These are phyloP conservation scores for Spathaspora arborariae DNA, from an alignment of 805 yeast species.

Conservation along the genomic window DNA sequence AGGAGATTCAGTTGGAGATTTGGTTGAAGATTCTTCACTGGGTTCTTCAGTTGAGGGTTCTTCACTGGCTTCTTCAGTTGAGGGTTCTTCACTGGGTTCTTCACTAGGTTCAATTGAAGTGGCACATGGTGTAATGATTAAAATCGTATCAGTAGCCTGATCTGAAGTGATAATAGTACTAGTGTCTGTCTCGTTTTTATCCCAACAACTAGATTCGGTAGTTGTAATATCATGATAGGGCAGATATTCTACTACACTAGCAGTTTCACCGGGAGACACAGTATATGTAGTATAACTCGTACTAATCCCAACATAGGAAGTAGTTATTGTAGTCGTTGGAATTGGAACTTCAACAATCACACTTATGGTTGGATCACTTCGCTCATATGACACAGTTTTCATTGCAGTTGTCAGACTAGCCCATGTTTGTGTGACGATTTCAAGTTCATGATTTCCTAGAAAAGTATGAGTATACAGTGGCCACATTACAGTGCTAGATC, in stretches of 20 bases:
- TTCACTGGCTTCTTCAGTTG: no score
- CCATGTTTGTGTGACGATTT: slow-evolving; percentile 15
- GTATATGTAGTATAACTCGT: slow-evolving; percentile 12
- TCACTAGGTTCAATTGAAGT: no score
- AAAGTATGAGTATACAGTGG: not conserved
- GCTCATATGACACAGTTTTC: slow-evolving; percentile 8
- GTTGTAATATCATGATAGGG: slow-evolving; percentile 57
- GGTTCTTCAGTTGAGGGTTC: no score
- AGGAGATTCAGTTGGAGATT: no score
- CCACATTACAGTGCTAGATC: slow-evolving; percentile 12
- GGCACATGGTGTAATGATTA: no score
- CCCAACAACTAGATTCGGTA: slow-evolving; percentile 20
- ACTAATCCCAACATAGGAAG: slow-evolving; percentile 11
- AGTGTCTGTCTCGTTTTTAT: not conserved
- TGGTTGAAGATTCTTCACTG: no score
- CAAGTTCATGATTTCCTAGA: slow-evolving; percentile 13
- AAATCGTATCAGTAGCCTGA: no score
- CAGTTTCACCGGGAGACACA: slow-evolving; percentile 15
- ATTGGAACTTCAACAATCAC: slow-evolving; percentile 19
- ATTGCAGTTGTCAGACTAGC: slow-evolving; percentile 15
- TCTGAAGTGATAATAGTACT: not conserved
- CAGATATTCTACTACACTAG: slow-evolving; percentile 11
- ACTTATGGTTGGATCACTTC: slow-evolving; percentile 13
- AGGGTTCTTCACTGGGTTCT: no score
- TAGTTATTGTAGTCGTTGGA: slow-evolving; percentile 13